Evolutionary conservation across 2,329 filamentous ascomycete species (phyloP), one percentile per base, ranked within the genome.

Genomic region (Podosphaera xanthii): DNA sequence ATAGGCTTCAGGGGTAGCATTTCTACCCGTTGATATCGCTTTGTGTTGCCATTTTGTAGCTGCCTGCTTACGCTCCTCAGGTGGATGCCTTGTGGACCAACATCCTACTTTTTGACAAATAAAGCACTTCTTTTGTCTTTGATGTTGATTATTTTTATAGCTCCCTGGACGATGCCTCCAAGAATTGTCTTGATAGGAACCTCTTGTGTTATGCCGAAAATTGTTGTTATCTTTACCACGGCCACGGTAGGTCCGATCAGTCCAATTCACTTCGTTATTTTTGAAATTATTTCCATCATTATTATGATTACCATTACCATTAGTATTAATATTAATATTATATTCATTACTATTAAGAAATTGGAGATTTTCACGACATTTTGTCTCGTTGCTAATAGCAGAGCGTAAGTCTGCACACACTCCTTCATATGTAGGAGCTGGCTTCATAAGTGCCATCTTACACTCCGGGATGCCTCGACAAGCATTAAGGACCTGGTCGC

Each of bases 61-160:
- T 42, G 22, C 36, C 34, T 33, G 8, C 6, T 44, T 56, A 7
- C 53, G 9, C 31, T 56, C 53, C 7, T 58, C 40, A 36, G 31
- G 9, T 22, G 42, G n/a, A 22, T 44, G 10, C 12, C 4, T 58
- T 48, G 42, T 58, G 46, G 42, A 36, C 56, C 31, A 58, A 35
- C 40, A 58, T 22, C 42, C 42, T n/a, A 30, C 14, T 48, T 46
- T 57, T 10, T 46, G 38, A 42, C 55, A 57, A 44, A 57, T 38
- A 57, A 57, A 57, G n/a, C 54, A 57, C 31, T 57, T 57, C 35
- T 57, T 57, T 52, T 50, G 5, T 33, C 48, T 50, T 50, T 54
- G 50, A 54, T n/a, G 1, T n/a, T 54, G 30, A 54, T 34, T 54
- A 34, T 36, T 34, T 31, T 35, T 31, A 54, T 34, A 36, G 12